Percentiles rank a stretch among this genome's conserved stretches.
phyloP scores from a whole-genome alignment of 73 alveolate species.

The Paramecium caudatum region DNA sequence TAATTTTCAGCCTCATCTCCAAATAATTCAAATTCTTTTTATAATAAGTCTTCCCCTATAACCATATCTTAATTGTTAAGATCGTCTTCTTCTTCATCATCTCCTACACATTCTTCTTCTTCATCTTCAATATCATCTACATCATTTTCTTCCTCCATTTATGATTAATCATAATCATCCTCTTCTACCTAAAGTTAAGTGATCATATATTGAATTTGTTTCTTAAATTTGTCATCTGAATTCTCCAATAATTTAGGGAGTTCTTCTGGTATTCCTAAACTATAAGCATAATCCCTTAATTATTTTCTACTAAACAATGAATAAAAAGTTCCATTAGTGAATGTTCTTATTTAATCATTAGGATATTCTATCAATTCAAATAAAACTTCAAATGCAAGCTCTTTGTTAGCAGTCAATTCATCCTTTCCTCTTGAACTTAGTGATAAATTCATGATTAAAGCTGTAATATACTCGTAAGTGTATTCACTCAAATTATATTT shows the following conservation, averaged over 20 bases:
- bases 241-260: not conserved
- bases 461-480: slow-evolving; percentile 97
- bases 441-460: slow-evolving; percentile 97
- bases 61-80: not conserved
- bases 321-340: slow-evolving; percentile 83
- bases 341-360: slow-evolving; percentile 76
- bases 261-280: not conserved
- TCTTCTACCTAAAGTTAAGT: not conserved
- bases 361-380: slow-evolving; percentile 93
- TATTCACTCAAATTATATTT: slow-evolving; percentile 91
- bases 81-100: slow-evolving; percentile 55
- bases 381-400: slow-evolving; percentile 86
- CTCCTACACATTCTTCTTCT: not conserved
- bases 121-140: slow-evolving; percentile 63
- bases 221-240: slow-evolving; percentile 31
- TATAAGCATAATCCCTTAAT: slow-evolving; percentile 77
- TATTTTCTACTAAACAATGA: slow-evolving; percentile 81
- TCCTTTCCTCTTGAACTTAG: slow-evolving; percentile 96
- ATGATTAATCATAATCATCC: slow-evolving; percentile 31
- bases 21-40: slow-evolving; percentile 48
- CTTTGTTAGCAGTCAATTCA: slow-evolving; percentile 88
- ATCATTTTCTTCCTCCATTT: slow-evolving; percentile 60
- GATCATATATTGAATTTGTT: slow-evolving; percentile 29
- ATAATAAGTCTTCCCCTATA: slow-evolving; percentile 48
- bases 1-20: slow-evolving; percentile 68